A percentile compares a stretch with the other conserved stretches of the same genome.
These are phyloP conservation scores for Ustilago nuda DNA, from an alignment of 1,284 basidiomycete species.

Conservation along the genomic window DNA sequence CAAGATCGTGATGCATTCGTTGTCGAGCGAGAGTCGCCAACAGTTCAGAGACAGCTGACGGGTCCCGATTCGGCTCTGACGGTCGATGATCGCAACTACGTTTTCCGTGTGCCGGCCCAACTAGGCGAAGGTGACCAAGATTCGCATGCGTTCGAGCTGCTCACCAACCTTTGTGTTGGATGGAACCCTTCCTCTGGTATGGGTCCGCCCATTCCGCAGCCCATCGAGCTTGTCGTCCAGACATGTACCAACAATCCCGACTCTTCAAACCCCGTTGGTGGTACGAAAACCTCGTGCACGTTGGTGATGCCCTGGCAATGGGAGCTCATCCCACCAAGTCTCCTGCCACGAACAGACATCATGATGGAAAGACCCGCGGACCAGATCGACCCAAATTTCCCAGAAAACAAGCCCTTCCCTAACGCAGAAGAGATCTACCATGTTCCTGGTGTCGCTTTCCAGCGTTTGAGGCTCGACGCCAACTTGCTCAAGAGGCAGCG, in stretches of 20 bases:
- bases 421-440: constrained; percentile 49
- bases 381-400: constrained; percentile 9
- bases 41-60: constrained; percentile 1
- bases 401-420: constrained; percentile 42
- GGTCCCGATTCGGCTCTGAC: constrained; percentile 21
- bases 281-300: constrained; percentile 25
- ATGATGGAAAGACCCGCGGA: constrained; percentile 13
- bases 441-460: constrained; percentile 41
- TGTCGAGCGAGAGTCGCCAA: constrained; percentile 21
- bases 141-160: constrained; percentile 50
- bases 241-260: constrained; percentile 38
- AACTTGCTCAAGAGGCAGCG: constrained; percentile 34
- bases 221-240: constrained; percentile 48
- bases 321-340: constrained; percentile 48
- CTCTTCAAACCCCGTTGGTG: constrained; percentile 28
- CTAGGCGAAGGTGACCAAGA: constrained; percentile 22
- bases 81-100: neutral
- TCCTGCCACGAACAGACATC: constrained; percentile 39
- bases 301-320: constrained; percentile 50
- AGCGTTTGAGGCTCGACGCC: constrained; percentile 47
- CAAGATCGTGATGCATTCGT: constrained; percentile 35
- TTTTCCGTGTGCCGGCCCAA: constrained; percentile 33
- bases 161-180: constrained; percentile 61
- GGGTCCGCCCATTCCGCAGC: constrained; percentile 36
- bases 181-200: constrained; percentile 41